Percentiles rank a stretch among this genome's conserved stretches.
Conservation (phyloP, 345 rosid genomes). For the Anacardium occidentale region DNA sequence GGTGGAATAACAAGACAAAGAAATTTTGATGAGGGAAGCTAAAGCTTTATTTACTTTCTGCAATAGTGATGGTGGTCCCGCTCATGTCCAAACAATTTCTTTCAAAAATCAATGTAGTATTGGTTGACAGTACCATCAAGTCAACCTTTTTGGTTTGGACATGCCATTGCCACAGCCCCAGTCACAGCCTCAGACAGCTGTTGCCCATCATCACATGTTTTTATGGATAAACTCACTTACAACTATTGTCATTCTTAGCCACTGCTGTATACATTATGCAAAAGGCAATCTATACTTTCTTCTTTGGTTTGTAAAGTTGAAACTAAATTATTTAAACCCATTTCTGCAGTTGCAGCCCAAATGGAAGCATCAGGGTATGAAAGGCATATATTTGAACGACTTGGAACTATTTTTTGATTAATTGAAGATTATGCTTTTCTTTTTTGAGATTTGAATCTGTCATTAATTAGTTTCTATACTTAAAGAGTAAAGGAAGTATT, state of each 20-base stretch:
- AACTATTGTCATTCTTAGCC: slow-evolving; percentile 8
- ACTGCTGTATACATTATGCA: neutral
- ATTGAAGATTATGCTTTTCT: slow-evolving; percentile 28
- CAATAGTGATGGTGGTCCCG: slow-evolving; percentile 33
- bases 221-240: neutral
- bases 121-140: slow-evolving; percentile 36
- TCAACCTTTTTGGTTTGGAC: slow-evolving; percentile 36
- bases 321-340: slow-evolving; percentile 5
- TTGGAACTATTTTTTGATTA: neutral
- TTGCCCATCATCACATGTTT: slow-evolving; percentile 30
- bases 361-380: slow-evolving; percentile 13
- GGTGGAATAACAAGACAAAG: no score
- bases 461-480: neutral
- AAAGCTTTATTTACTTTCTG: slow-evolving; percentile 28
- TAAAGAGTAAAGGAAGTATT: neutral
- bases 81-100: slow-evolving; percentile 7
- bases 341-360: slow-evolving; percentile 21
- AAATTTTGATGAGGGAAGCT: neutral
- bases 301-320: neutral
- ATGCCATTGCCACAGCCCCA: neutral
- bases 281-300: slow-evolving; percentile 13
- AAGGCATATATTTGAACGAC: neutral
- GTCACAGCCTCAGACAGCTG: slow-evolving; percentile 33
- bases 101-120: slow-evolving; percentile 27
- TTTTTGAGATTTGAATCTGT: slow-evolving; percentile 31